Evolutionary conservation across 805 yeast genomes (phyloP), one percentile per base, ranked within the genome.

Genomic region (Torulaspora delbrueckii): DNA sequence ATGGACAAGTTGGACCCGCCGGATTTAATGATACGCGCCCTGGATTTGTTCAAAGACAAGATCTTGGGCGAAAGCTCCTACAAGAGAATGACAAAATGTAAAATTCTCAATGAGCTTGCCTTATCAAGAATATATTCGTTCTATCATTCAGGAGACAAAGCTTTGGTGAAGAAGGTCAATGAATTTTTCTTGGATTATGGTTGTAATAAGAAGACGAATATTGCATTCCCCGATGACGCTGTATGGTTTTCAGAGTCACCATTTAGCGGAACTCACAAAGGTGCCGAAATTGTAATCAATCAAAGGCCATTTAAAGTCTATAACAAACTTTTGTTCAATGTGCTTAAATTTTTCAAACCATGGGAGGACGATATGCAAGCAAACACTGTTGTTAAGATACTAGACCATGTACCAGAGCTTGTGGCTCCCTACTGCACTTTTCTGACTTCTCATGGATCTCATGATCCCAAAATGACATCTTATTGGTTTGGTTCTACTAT

Each of bases 401-500:
- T 91, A 31, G 49, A 64, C 3, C 59, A 68, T 28, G 71, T 78
- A 33, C 85, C 86, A 2, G 96, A 89, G 56, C 69, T 91, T 18
- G 73, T 86, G 1, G 81, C 87, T 1, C 85, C 89, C 1, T 90
- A 84, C 54, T 73, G 79, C 52, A 69, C 75, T 46, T 74, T 79
- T 66, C 57, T 81, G 10, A 73, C 77, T 2, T 75, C 82, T 3
- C 79, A 81, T 44, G 89, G 90, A 14, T 70, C 79, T 14, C 84
- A 86, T 58, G 95, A 86, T 50, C 96, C 97, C 0, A 78, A 82
- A 40, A 67, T 84, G 45, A 73, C 91, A 1, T 81, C 91, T 9
- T 87, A 84, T 68, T 90, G 95, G 89, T 72, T 88, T 38, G 85
- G 93, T 6, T 84, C 78, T 64, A 76, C 87, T 1, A 69, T 82